A percentile compares a stretch with the other conserved stretches of the same genome.
phyloP scores from a whole-genome alignment of 805 yeast genomes.

The Wickerhamiella shivajii region DNA sequence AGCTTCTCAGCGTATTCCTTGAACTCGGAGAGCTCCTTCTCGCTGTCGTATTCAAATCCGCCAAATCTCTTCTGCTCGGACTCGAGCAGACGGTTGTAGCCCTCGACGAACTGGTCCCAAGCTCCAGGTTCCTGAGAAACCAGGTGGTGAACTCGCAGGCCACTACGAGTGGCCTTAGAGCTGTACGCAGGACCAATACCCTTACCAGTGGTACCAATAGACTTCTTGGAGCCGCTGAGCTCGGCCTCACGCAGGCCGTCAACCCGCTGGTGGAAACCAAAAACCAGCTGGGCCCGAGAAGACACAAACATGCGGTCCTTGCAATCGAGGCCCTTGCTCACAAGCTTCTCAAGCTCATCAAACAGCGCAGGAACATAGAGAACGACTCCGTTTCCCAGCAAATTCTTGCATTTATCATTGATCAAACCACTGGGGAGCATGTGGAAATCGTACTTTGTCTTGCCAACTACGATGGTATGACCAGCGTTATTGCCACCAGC shows the following conservation, averaged over 20 bases:
- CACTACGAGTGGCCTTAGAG: conserved; percentile 92
- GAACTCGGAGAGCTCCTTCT: conserved; percentile 64
- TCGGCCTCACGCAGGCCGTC: conserved; percentile 93
- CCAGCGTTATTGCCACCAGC: conserved; percentile 98
- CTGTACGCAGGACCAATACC: conserved; percentile 98
- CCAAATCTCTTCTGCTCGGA: conserved; percentile 87
- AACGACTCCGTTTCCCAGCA: conserved; percentile 94
- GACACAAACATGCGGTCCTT: conserved; percentile 70
- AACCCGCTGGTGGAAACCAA: conserved; percentile 95
- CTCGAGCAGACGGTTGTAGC: conserved; percentile 60
- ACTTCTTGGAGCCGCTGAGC: conserved; percentile 60
- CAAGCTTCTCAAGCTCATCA: conserved; percentile 67
- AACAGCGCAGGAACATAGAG: conserved; percentile 89
- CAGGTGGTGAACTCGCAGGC: conserved; percentile 91
- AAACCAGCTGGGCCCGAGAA: conserved; percentile 89
- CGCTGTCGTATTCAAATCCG: conserved; percentile 73
- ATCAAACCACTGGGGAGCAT: conserved; percentile 98
- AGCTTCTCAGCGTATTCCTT: conserved; percentile 57
- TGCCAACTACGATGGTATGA: conserved; percentile 89
- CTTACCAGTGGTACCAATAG: conserved; percentile 96
- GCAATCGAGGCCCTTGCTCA: conserved; percentile 63
- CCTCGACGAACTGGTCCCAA: conserved; percentile 79
- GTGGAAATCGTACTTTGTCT: conserved; percentile 88
- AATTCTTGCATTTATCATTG: conserved; percentile 76
- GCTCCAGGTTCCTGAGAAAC: conserved; percentile 79